Conservation (phyloP, 2,329 filamentous ascomycete species). For the Ascosphaera apis region DNA sequence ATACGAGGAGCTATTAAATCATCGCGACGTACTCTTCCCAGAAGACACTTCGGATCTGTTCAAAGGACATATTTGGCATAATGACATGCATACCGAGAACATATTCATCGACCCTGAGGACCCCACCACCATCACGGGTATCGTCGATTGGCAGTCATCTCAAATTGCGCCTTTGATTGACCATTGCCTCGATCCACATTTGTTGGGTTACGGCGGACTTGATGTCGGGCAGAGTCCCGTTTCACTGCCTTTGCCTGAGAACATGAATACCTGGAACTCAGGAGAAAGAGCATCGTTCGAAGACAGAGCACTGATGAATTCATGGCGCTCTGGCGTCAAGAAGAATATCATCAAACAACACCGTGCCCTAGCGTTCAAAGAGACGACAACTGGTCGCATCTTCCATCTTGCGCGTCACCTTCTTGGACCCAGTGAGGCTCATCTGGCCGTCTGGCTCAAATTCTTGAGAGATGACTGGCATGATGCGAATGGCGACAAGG, state of each 20-base stretch:
- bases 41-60: neutral
- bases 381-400: constrained; percentile 2
- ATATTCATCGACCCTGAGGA: constrained; percentile 13
- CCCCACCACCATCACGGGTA: constrained; percentile 8
- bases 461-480: neutral
- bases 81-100: constrained; percentile 12
- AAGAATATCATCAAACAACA: constrained; percentile 3
- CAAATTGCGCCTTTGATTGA: constrained; percentile 12
- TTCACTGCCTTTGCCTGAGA: constrained; percentile 4
- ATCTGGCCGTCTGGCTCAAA: constrained; percentile 1
- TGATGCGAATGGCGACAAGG: neutral
- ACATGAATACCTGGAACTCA: constrained; percentile 1
- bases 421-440: constrained; percentile 3
- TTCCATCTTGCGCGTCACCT: constrained; percentile 3
- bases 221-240: constrained; percentile 10
- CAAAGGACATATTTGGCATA: constrained; percentile 10
- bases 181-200: constrained; percentile 10
- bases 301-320: constrained; percentile 4
- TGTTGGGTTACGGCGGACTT: constrained; percentile 10
- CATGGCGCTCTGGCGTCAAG: constrained; percentile 4
- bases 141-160: constrained; percentile 14
- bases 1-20: constrained; percentile 4
- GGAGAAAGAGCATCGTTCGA: constrained; percentile 1
- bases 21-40: neutral
- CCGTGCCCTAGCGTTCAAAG: constrained; percentile 2